Conservation (phyloP, 225 moss, liverwort and hornwort genomes). For the Polytrichum commune region DNA sequence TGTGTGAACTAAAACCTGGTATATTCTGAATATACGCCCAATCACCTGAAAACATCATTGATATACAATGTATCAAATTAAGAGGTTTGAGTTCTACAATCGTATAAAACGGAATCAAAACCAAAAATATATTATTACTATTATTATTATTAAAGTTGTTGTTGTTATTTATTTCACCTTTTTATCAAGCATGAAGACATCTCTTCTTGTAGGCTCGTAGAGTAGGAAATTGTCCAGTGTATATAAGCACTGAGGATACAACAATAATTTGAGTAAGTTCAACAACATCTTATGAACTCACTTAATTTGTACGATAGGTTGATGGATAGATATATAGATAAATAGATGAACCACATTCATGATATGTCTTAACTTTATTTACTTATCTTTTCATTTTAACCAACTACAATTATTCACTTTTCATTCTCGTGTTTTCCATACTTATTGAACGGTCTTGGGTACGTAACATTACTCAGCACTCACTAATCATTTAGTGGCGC, state of each 20-base stretch:
- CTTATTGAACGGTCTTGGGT: too few species aligned
- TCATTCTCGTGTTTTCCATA: background rate
- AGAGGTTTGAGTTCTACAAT: background rate
- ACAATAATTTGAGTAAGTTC: background rate
- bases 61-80: background rate
- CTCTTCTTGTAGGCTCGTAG: slow-evolving; percentile 28
- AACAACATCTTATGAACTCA: background rate
- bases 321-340: too few species aligned
- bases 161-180: slow-evolving; percentile 29
- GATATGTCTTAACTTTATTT: too few species aligned
- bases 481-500: too few species aligned
- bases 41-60: slow-evolving; percentile 23
- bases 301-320: too few species aligned
- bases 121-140: background rate
- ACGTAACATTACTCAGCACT: too few species aligned
- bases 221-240: slow-evolving; percentile 41
- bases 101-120: background rate
- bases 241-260: slow-evolving; percentile 28
- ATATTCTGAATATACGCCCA: slow-evolving; percentile 35
- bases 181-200: slow-evolving; percentile 20
- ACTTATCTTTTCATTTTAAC: too few species aligned
- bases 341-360: too few species aligned
- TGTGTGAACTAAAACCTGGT: slow-evolving; percentile 18
- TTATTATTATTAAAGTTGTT: too few species aligned
- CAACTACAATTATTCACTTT: too few species aligned